Evolutionary conservation across 139 green algal species (phyloP).

Genomic region (Coelastrella sp.): DNA sequence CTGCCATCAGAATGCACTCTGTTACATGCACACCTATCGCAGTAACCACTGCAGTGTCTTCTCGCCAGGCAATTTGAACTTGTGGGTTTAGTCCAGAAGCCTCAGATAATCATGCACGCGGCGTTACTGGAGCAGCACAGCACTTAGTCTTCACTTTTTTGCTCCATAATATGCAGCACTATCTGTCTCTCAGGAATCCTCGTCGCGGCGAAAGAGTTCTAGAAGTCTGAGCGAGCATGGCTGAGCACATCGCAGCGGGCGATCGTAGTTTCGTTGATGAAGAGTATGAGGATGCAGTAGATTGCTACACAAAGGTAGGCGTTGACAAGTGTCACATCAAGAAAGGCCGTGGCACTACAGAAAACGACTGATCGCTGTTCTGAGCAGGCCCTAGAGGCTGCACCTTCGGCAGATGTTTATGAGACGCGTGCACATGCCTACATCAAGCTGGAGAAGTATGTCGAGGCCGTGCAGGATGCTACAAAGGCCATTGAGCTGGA

Average conservation of each 20-base stretch:
- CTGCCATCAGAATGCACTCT: background rate
- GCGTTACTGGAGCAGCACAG: no score
- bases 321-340: background rate
- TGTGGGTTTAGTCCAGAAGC: no score
- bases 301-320: constrained; percentile 60
- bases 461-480: constrained; percentile 83
- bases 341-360: background rate
- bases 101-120: no score
- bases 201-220: background rate
- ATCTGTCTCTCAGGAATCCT: background rate
- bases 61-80: no score
- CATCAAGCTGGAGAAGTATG: constrained; percentile 74
- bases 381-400: constrained; percentile 33
- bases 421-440: constrained; percentile 68
- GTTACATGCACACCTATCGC: no score
- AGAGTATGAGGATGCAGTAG: constrained; percentile 59
- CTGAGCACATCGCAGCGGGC: constrained; percentile 42
- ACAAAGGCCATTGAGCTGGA: constrained; percentile 78
- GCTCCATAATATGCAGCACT: no score
- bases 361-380: background rate
- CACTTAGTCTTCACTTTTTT: no score
- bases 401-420: constrained; percentile 48
- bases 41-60: background rate
- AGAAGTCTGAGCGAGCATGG: constrained; percentile 25
- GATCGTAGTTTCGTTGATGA: constrained; percentile 72